These are phyloP conservation scores for Pythium plurisporium DNA, from an alignment of 352 stramenopile genomes.

Conservation along the genomic window DNA sequence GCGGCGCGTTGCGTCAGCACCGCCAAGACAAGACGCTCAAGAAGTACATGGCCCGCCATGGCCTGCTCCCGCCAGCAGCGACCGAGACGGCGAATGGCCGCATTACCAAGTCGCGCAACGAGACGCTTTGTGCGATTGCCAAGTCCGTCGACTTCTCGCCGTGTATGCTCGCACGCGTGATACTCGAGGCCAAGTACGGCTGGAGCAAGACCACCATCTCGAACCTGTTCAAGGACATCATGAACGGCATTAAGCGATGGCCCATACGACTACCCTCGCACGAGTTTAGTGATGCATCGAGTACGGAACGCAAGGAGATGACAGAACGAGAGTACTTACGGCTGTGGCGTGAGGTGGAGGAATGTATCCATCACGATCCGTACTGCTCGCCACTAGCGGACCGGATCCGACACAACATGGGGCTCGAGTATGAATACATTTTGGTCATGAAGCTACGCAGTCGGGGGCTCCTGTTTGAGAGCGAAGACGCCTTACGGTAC, in stretches of 20 bases:
- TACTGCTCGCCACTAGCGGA: slow-evolving; percentile 79
- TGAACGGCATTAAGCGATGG: slow-evolving; percentile 20
- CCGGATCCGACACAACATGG: slow-evolving; percentile 69
- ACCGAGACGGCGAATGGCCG: too few species aligned
- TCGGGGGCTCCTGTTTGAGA: slow-evolving; percentile 73
- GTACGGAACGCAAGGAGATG: slow-evolving; percentile 17
- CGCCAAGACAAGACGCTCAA: slow-evolving; percentile 56
- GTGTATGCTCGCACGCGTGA: slow-evolving; percentile 60
- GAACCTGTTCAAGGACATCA: slow-evolving; percentile 54
- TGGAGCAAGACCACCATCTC: slow-evolving; percentile 69
- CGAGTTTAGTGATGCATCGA: not conserved
- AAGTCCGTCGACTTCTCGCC: slow-evolving; percentile 48
- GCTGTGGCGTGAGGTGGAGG: slow-evolving; percentile 36
- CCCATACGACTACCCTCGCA: slow-evolving; percentile 16
- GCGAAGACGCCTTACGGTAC: slow-evolving; percentile 67
- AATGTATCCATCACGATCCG: slow-evolving; percentile 64
- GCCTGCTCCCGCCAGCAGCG: too few species aligned
- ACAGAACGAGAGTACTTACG: slow-evolving; percentile 17
- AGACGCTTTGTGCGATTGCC: slow-evolving; percentile 39
- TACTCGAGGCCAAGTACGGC: slow-evolving; percentile 50
- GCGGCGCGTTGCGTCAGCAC: slow-evolving; percentile 40
- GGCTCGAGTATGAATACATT: slow-evolving; percentile 84
- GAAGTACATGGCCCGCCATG: slow-evolving; percentile 42
- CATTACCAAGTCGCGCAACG: too few species aligned
- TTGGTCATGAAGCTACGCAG: slow-evolving; percentile 71